Conservation (phyloP, 202 grass and related monocot genomes). For the Saccharum hybrid region DNA sequence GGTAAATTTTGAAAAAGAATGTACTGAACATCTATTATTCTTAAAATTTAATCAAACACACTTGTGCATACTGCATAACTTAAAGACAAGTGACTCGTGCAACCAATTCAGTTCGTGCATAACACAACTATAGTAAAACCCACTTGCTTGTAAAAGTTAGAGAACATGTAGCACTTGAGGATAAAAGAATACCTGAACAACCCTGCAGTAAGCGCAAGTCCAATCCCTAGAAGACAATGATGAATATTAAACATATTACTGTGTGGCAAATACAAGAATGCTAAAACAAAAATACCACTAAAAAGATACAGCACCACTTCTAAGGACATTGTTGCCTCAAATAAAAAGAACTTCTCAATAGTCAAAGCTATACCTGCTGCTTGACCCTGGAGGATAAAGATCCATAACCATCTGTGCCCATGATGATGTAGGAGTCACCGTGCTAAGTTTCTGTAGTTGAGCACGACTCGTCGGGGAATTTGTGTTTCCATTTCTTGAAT, state of each 20-base stretch:
- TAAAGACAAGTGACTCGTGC: neutral
- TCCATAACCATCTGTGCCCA: conserved; percentile 75
- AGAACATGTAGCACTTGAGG: conserved; percentile 24
- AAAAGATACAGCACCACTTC: neutral
- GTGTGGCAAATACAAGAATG: conserved; percentile 39
- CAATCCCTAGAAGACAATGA: conserved; percentile 76
- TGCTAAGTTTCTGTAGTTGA: conserved; percentile 58
- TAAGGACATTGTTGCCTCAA: neutral
- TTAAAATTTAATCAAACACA: conserved; percentile 18
- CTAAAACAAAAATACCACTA: conserved; percentile 15
- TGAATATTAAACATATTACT: conserved; percentile 28
- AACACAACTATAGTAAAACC: neutral
- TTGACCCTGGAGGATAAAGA: conserved; percentile 82
- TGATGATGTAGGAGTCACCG: conserved; percentile 45
- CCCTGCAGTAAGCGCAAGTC: conserved; percentile 80
- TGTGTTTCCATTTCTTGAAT: conserved; percentile 71
- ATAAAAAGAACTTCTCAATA: conserved; percentile 9
- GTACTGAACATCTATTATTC: neutral
- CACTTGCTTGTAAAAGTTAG: conserved; percentile 18
- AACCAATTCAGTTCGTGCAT: conserved; percentile 36
- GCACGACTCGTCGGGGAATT: conserved; percentile 40
- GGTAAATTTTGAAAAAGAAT: neutral
- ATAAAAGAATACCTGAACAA: conserved; percentile 71
- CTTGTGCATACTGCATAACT: neutral
- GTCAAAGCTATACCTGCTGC: conserved; percentile 62